A percentile compares a stretch with the other conserved stretches of the same genome.
Evolutionary conservation across 805 yeast genomes (phyloP).

Genomic region (Nakazawaea laoshanensis): DNA sequence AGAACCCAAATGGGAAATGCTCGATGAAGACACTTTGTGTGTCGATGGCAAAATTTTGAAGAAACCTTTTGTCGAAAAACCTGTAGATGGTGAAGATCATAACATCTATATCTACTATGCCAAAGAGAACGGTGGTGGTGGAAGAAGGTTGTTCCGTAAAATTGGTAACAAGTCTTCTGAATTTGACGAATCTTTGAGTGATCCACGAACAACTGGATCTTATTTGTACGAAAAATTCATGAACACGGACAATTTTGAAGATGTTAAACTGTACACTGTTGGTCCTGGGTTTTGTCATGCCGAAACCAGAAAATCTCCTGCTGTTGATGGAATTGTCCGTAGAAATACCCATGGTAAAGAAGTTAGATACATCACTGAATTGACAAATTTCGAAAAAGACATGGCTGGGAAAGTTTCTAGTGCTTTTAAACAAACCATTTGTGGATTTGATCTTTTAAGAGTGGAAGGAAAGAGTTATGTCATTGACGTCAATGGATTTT

Average conservation of each 20-base stretch:
- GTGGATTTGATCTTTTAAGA: constrained; percentile 92
- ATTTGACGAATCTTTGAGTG: constrained; percentile 70
- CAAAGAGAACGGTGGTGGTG: constrained; percentile 91
- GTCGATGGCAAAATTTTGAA: constrained; percentile 65
- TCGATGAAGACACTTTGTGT: constrained; percentile 74
- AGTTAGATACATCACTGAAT: constrained; percentile 78
- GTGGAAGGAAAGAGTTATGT: constrained; percentile 86
- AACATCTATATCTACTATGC: constrained; percentile 91
- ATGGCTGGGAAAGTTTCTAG: constrained; percentile 76
- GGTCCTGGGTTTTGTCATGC: constrained; percentile 92
- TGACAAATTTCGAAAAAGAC: constrained; percentile 62
- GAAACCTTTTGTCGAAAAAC: constrained; percentile 96
- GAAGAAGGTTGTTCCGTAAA: constrained; percentile 86
- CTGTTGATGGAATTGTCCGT: constrained; percentile 97
- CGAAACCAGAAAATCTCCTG: constrained; percentile 96
- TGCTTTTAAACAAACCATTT: constrained; percentile 84
- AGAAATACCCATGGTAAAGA: constrained; percentile 98
- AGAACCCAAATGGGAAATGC: constrained; percentile 83
- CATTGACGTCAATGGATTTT: constrained; percentile 96
- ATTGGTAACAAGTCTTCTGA: constrained; percentile 97
- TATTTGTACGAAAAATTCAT: constrained; percentile 89
- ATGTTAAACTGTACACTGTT: constrained; percentile 96
- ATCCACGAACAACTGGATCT: constrained; percentile 85
- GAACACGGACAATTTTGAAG: constrained; percentile 98
- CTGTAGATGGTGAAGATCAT: constrained; percentile 98